Conservation (phyloP, 139 green algal species). For the Pleodorina starrii region DNA sequence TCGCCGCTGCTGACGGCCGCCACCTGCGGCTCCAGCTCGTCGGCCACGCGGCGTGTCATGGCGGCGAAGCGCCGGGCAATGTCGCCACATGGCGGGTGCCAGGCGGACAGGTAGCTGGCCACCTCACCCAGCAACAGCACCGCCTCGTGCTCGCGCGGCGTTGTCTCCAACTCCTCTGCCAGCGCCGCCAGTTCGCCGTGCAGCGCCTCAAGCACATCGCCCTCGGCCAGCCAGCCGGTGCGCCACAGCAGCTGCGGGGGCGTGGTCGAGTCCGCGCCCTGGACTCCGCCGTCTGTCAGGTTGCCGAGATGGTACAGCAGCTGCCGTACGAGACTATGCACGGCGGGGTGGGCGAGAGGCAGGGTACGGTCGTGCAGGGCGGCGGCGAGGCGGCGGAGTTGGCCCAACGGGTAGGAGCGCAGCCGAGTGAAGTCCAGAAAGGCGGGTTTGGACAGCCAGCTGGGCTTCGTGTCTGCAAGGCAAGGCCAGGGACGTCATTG, state of each 20-base stretch:
- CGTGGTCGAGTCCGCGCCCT: no score
- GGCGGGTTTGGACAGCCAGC: constrained; percentile 54
- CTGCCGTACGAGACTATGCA: constrained; percentile 61
- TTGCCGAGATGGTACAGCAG: constrained; percentile 54
- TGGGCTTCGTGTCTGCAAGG: constrained; percentile 45
- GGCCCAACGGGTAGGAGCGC: constrained; percentile 52
- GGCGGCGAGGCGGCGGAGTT: constrained; percentile 47
- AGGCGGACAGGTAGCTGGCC: constrained; percentile 60
- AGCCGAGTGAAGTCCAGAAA: constrained; percentile 51
- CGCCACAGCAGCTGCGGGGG: background rate
- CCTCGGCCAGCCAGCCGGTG: background rate
- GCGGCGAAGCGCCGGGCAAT: constrained; percentile 62
- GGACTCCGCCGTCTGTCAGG: background rate
- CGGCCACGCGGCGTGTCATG: constrained; percentile 55
- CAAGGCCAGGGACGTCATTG: no score
- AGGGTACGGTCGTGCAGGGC: constrained; percentile 48
- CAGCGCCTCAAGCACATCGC: constrained; percentile 48
- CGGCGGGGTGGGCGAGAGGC: constrained; percentile 52
- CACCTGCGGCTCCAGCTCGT: constrained; percentile 5
- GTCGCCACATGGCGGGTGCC: background rate
- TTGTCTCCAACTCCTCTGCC: constrained; percentile 55
- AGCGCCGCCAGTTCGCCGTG: constrained; percentile 30
- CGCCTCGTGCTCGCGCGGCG: constrained; percentile 50
- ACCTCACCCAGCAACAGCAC: constrained; percentile 65
- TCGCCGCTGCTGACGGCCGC: background rate